Base-by-base conservation (phyloP, 2,329 filamentous ascomycete genomes). In the Nigrograna mackinnonii region DNA sequence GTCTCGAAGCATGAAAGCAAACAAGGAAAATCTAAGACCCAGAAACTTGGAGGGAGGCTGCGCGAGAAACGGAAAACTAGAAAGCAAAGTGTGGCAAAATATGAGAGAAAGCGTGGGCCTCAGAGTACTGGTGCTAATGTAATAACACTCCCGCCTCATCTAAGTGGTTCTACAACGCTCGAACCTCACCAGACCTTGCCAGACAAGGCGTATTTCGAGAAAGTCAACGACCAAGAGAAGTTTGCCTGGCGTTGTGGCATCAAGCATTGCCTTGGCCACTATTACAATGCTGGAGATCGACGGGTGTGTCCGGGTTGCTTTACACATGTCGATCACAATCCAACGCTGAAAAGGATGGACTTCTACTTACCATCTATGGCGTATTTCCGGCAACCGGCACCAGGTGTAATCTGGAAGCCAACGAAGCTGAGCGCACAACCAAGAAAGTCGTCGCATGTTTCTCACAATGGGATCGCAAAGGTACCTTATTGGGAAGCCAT, bases 271-370 rank as follows among this genome's bases (percentile, higher is more conserved):
- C 43, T 62, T 37, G 60, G 58, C 1, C 36, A 56, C 24, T 62
- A 62, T 41, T 64, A 62, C 47, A 60, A 59, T 35, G 52, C 58
- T 3, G 60, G 60, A 14, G 49, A 58, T 21, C 44, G 58, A 28
- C 59, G 51, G 31, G 39, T 39, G 9, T 62, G 59, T 37, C 31
- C 34, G 4, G 59, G 59, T 5, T 62, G 60, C 22, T 48, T 50
- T 24, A 57, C 52, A 3, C 39, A 54, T 14, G 26, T 55, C 12
- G 44, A 31, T 3, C 38, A 50, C 4, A 54, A 52, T 3, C 22
- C 28, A 5, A 47, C 47, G 14, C 30, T 20, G 2, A 40, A 32
- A 3, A 4, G n/a, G 3, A 62, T 62, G 59, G 57, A 62, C 26
- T 64, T 64, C 38, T 62, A 59, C 33, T 13, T 64, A 17, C 60